A percentile compares a stretch with the other conserved stretches of the same genome.
phyloP scores from a whole-genome alignment of 1,139 yeast species.

The Scheffersomyces illinoinensis region DNA sequence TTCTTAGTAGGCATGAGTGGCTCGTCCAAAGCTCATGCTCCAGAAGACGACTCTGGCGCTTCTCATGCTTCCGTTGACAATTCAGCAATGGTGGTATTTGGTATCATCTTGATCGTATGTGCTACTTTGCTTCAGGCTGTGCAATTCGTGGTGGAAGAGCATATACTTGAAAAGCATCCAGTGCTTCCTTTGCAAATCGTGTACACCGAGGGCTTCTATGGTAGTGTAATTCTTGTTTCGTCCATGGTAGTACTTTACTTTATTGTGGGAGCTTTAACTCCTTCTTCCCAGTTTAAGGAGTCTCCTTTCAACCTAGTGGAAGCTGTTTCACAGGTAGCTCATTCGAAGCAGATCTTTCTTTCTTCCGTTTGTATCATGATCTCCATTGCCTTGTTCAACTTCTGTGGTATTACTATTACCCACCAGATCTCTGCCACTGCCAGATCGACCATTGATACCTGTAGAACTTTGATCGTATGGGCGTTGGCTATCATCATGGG shows the following conservation, averaged over 20 bases:
- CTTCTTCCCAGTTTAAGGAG: conserved; percentile 33
- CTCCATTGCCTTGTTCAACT: conserved; percentile 72
- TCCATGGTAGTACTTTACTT: conserved; percentile 47
- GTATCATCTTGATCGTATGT: conserved; percentile 56
- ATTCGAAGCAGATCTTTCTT: conserved; percentile 39
- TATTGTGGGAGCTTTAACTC: conserved; percentile 34
- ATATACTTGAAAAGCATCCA: conserved; percentile 53
- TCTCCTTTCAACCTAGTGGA: conserved; percentile 60
- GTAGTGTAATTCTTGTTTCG: conserved; percentile 46
- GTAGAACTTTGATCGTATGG: conserved; percentile 79
- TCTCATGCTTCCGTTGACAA: conserved; percentile 14
- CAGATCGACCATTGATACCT: conserved; percentile 77
- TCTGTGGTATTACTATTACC: conserved; percentile 72
- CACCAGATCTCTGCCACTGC: conserved; percentile 71
- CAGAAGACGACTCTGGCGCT: conserved; percentile 7
- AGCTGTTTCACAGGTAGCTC: conserved; percentile 52
- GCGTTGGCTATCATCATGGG: conserved; percentile 69
- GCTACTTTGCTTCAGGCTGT: conserved; percentile 72
- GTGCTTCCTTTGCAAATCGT: conserved; percentile 68
- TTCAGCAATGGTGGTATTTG: conserved; percentile 42
- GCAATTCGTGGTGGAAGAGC: conserved; percentile 80
- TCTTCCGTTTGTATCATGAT: conserved; percentile 68
- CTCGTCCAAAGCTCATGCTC: conserved; percentile 23
- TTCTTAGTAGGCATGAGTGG: conserved; percentile 77
- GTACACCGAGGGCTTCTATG: conserved; percentile 75